Percentiles rank a stretch among this genome's conserved stretches.
Evolutionary conservation across 2,329 filamentous ascomycete species (phyloP).

Genomic region (Aulographum hederae): DNA sequence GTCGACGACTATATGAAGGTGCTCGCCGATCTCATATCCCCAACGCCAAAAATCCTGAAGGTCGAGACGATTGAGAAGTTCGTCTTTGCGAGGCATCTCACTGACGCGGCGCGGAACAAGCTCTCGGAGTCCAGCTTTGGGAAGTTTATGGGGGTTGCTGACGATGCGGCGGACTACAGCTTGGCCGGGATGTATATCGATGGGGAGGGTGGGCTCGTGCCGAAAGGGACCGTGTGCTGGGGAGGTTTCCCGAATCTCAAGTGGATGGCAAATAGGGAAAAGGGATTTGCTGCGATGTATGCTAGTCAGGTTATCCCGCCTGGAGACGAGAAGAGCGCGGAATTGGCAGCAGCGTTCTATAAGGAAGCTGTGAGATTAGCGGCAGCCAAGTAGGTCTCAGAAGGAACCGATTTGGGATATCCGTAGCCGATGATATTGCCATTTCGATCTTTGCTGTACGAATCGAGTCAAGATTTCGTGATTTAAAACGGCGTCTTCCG

Average conservation of each 20-base stretch:
- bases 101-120: neutral
- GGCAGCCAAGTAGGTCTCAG: slow-evolving; percentile 2
- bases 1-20: slow-evolving; percentile 5
- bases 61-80: slow-evolving; percentile 1
- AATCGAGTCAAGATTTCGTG: too few relatives aligned
- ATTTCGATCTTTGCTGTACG: too few relatives aligned
- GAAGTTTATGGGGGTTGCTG: slow-evolving; percentile 3
- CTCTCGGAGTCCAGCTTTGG: slow-evolving; percentile 2
- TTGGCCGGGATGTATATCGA: slow-evolving; percentile 6
- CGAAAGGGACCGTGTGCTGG: slow-evolving; percentile 4
- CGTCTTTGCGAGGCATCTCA: slow-evolving; percentile 3
- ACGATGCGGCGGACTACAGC: slow-evolving; percentile 6
- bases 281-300: slow-evolving; percentile 6
- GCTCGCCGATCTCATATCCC: slow-evolving; percentile 6
- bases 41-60: slow-evolving; percentile 4
- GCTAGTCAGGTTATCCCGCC: slow-evolving; percentile 4
- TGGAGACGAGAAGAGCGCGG: slow-evolving; percentile 3
- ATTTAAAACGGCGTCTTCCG: slow-evolving; percentile 59
- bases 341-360: slow-evolving; percentile 3
- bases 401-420: too few relatives aligned
- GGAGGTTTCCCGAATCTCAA: slow-evolving; percentile 5
- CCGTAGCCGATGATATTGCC: too few relatives aligned
- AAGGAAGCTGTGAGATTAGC: slow-evolving; percentile 3
- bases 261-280: slow-evolving; percentile 5
- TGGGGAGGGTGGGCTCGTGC: slow-evolving; percentile 4